Evolutionary conservation across 2,329 filamentous ascomycete genomes (phyloP).

Genomic region (Scopulariopsis brevicaulis): DNA sequence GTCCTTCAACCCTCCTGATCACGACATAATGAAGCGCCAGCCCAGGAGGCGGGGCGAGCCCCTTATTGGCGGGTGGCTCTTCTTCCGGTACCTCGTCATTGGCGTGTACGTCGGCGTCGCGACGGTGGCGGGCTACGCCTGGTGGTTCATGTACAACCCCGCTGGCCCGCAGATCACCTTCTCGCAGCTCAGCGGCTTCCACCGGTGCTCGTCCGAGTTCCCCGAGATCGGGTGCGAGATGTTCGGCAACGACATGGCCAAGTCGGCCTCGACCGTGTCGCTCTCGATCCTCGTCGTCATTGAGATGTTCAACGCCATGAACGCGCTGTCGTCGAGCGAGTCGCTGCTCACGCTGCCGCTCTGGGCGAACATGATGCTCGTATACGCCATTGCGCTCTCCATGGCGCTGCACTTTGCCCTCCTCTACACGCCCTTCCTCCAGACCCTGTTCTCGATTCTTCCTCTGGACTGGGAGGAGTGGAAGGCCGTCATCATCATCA

Average conservation of each 20-base stretch:
- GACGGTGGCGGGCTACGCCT: conserved; percentile 95
- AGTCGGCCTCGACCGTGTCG: conserved; percentile 85
- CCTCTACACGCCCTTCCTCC: conserved; percentile 82
- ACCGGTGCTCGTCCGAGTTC: conserved; percentile 78
- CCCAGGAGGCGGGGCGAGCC: conserved; percentile 88
- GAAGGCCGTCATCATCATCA: conserved; percentile 82
- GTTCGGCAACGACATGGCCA: conserved; percentile 77
- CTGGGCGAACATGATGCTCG: conserved; percentile 98
- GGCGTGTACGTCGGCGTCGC: conserved; percentile 90
- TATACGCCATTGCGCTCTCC: conserved; percentile 84
- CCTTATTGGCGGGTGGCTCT: conserved; percentile 89
- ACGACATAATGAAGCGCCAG: conserved; percentile 91
- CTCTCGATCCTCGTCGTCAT: conserved; percentile 90
- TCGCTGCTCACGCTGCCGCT: conserved; percentile 84
- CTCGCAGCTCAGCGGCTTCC: conserved; percentile 84
- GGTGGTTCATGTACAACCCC: conserved; percentile 98
- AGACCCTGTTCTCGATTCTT: conserved; percentile 80
- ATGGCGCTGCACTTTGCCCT: conserved; percentile 94
- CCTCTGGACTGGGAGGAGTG: conserved; percentile 80
- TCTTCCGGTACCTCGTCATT: conserved; percentile 95
- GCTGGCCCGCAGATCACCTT: conserved; percentile 87
- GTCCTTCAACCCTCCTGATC: conserved; percentile 96
- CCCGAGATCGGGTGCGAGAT: conserved; percentile 85
- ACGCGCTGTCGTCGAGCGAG: conserved; percentile 90
- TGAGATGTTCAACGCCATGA: conserved; percentile 99